Percentiles rank a stretch among this genome's conserved stretches.
Conservation (phyloP, 1,284 basidiomycete species). For the Entoloma clypeatum region DNA sequence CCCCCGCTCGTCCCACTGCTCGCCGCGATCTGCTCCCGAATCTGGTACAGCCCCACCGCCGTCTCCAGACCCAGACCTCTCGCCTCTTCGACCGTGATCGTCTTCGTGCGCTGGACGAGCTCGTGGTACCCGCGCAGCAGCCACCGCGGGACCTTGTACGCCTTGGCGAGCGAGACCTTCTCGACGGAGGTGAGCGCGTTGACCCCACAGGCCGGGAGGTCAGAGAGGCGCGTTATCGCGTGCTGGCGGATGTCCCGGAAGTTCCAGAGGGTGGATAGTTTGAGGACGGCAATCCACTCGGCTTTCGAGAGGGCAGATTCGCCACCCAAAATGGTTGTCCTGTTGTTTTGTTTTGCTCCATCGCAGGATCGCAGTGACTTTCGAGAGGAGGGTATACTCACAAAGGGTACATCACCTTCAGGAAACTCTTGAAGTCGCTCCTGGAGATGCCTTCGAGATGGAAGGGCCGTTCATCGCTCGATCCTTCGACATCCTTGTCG, state of each 20-base stretch:
- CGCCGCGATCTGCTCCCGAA: slow-evolving; percentile 4
- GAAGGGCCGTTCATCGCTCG: slow-evolving; percentile 8
- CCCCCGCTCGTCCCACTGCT: background rate
- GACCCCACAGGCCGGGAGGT: no score
- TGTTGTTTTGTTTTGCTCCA: no score
- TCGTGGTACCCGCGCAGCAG: slow-evolving; percentile 9
- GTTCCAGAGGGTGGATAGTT: slow-evolving; percentile 18
- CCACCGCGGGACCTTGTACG: slow-evolving; percentile 15
- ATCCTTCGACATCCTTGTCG: slow-evolving; percentile 3
- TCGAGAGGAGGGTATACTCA: background rate
- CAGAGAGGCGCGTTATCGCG: slow-evolving; percentile 11
- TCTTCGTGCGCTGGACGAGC: background rate
- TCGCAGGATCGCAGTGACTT: no score
- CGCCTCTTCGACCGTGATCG: slow-evolving; percentile 7
- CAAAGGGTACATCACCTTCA: slow-evolving; percentile 14
- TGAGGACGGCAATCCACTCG: slow-evolving; percentile 19
- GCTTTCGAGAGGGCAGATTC: background rate
- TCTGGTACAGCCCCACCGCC: slow-evolving; percentile 2
- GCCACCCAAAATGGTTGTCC: no score
- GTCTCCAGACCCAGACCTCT: slow-evolving; percentile 6
- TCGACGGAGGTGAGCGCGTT: slow-evolving; percentile 10
- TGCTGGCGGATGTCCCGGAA: slow-evolving; percentile 16
- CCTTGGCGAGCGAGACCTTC: slow-evolving; percentile 14
- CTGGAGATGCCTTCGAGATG: slow-evolving; percentile 6
- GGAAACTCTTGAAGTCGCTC: slow-evolving; percentile 11